Conservation (phyloP, 2,329 filamentous ascomycete species). For the Aspergillus fumigatiaffinis region DNA sequence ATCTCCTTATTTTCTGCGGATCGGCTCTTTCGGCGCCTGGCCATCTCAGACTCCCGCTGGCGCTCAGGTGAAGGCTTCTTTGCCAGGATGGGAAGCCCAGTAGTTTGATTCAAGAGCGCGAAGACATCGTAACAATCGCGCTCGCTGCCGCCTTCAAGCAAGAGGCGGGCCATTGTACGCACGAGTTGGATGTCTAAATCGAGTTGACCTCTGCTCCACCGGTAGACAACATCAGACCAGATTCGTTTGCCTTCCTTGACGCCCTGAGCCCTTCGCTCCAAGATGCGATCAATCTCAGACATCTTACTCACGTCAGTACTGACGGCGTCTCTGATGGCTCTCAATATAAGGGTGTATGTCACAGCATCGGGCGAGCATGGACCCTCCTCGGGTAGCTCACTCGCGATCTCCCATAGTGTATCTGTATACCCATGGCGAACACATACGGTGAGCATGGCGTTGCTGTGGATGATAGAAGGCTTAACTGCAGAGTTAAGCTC, state of each 20-base stretch:
- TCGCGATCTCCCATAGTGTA: constrained; percentile 70
- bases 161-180: constrained; percentile 72
- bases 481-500: constrained; percentile 60
- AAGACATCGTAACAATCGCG: constrained; percentile 69
- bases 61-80: constrained; percentile 19
- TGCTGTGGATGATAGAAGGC: constrained; percentile 77
- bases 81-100: constrained; percentile 58
- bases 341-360: constrained; percentile 81
- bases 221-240: constrained; percentile 75
- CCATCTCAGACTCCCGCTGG: constrained; percentile 2
- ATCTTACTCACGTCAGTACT: constrained; percentile 27
- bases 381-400: constrained; percentile 64
- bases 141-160: constrained; percentile 61
- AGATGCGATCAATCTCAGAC: constrained; percentile 25
- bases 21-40: neutral
- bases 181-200: constrained; percentile 74
- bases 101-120: constrained; percentile 73
- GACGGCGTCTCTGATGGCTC: constrained; percentile 60
- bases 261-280: constrained; percentile 32
- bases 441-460: constrained; percentile 82
- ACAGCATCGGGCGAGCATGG: constrained; percentile 60
- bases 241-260: constrained; percentile 67
- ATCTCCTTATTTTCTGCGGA: neutral
- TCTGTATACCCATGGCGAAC: constrained; percentile 71
- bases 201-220: constrained; percentile 69